Evolutionary conservation across 306 rosid genomes (phyloP).

Genomic region (Sicyos baderoa): DNA sequence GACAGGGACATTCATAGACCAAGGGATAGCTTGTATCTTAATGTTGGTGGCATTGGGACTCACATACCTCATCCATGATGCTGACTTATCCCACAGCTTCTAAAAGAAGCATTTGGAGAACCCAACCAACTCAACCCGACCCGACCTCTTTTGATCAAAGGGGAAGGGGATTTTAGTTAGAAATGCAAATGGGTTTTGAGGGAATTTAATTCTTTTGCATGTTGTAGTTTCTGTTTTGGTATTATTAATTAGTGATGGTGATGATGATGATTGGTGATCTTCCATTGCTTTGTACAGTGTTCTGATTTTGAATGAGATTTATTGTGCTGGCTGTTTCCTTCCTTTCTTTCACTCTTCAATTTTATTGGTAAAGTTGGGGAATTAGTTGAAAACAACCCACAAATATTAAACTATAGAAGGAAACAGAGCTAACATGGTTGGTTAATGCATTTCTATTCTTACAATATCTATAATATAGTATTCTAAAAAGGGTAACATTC

Average conservation of each 20-base stretch:
- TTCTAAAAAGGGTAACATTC: too few species aligned
- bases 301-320: neutral
- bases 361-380: too few species aligned
- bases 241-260: too few species aligned
- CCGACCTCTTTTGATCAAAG: neutral
- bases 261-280: neutral
- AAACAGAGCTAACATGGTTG: too few species aligned
- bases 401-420: too few species aligned
- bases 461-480: too few species aligned
- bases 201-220: neutral
- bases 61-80: constrained; percentile 64
- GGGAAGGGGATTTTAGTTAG: constrained; percentile 5
- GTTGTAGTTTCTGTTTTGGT: constrained; percentile 4
- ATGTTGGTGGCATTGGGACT: constrained; percentile 72
- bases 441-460: too few species aligned
- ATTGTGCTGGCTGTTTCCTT: neutral
- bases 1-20: constrained; percentile 70
- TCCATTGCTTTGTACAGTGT: constrained; percentile 13
- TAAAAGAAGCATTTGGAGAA: constrained; percentile 14
- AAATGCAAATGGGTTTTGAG: constrained; percentile 1
- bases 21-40: constrained; percentile 67
- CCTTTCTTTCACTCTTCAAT: neutral
- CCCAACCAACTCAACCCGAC: too few species aligned
- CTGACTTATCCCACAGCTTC: constrained; percentile 34
- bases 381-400: too few species aligned